These are phyloP conservation scores for Vigna hirtella DNA, from an alignment of 306 rosid genomes.

Conservation along the genomic window DNA sequence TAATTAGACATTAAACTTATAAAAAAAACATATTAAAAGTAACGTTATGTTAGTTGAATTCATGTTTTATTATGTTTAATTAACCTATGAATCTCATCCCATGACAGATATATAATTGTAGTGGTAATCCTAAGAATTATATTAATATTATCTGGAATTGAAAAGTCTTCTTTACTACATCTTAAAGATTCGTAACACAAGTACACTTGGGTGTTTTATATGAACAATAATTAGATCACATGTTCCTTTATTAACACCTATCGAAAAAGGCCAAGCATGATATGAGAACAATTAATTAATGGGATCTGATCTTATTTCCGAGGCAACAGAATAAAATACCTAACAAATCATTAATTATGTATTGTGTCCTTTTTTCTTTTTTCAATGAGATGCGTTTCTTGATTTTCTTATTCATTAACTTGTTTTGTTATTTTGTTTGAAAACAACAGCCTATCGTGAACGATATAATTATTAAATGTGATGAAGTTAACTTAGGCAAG, in stretches of 20 bases:
- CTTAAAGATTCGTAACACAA: constrained; percentile 25
- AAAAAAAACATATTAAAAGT: no score
- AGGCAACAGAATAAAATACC: constrained; percentile 40
- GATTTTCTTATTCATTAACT: constrained; percentile 33
- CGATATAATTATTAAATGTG: background rate
- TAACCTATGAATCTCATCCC: no score
- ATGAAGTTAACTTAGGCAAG: constrained; percentile 36
- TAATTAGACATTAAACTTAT: no score
- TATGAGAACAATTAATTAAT: constrained; percentile 35
- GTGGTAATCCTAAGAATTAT: background rate
- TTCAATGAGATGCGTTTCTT: constrained; percentile 1
- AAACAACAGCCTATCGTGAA: background rate
- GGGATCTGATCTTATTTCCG: constrained; percentile 44
- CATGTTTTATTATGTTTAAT: no score
- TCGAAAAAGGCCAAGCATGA: constrained; percentile 31
- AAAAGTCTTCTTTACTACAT: background rate
- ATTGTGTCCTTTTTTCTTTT: no score
- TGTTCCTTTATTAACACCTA: constrained; percentile 31
- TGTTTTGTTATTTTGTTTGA: constrained; percentile 26
- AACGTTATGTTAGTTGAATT: no score
- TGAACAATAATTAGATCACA: constrained; percentile 48
- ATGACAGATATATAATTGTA: no score
- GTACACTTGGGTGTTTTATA: constrained; percentile 39
- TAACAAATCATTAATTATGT: constrained; percentile 20
- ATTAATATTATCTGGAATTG: background rate